Evolutionary conservation across 352 stramenopile genomes (phyloP), one percentile per base, ranked within the genome.

Genomic region (Pilasporangium apinafurcum): DNA sequence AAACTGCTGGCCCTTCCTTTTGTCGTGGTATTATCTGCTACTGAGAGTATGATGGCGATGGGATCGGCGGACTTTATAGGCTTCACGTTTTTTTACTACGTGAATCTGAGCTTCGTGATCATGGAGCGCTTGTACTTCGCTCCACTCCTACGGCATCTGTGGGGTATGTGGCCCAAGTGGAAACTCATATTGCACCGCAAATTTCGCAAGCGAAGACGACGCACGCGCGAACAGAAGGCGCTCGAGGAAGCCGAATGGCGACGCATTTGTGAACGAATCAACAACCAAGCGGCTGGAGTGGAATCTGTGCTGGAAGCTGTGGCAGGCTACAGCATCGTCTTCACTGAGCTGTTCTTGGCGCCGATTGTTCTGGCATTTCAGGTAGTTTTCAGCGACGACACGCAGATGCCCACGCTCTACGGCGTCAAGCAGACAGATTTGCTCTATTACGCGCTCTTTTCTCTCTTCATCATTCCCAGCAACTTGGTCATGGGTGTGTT

Each of bases 381-480:
- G 40, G 86, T 95, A 37, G 59, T 95, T 4, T 96, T 96, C 65
- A 85, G 72, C 47, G 52, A 65, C 8, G 83, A 97, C 48, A 97
- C 82, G 9, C 57, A 88, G 52, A 97, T 99, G 64, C 85, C 92
- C 8, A 69, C 74, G 29, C 70, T 90, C 5, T 98, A 98, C 59
- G 78, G 77, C 29, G 97, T 98, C 51, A 70, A 87, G 44, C 79
- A 93, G 33, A 96, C 89, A 22, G 91, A 98, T 51, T 53, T 98
- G 44, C 62, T 95, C 8, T 98, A 97, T 63, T 98, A 98, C 65
- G 74, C 84, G 25, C 60, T 97, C 28, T 99, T 98, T 65, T 73
- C 85, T 6, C 51, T 97, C 18, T 96, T 98, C 44, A 97, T 97
- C 53, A 97, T 98, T 51, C 89, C 93, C 18, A 98, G 92, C 59